Conservation (phyloP, 768 basidiomycete species). For the Terana coerulea region DNA sequence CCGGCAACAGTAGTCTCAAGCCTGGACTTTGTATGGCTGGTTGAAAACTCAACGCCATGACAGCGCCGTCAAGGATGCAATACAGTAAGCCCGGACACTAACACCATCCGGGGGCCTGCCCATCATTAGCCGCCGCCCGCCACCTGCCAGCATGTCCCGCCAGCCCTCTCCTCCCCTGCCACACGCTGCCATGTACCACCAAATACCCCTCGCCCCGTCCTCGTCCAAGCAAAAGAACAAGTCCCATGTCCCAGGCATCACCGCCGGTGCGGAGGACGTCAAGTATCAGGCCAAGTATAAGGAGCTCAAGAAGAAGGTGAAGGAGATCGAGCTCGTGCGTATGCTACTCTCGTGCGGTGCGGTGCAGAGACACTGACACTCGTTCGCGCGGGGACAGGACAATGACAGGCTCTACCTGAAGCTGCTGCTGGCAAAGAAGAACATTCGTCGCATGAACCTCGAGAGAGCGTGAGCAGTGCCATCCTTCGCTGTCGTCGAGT, state of each 20-base stretch:
- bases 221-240: constrained; percentile 14
- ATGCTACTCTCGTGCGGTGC: constrained; percentile 1
- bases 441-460: constrained; percentile 82
- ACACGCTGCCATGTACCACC: constrained; percentile 17
- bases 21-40: constrained; percentile 31
- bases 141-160: constrained; percentile 61
- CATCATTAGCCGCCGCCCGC: constrained; percentile 29
- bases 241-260: constrained; percentile 42
- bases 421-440: constrained; percentile 73
- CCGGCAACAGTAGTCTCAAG: no score
- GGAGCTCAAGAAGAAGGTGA: constrained; percentile 84
- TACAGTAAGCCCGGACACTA: constrained; percentile 15
- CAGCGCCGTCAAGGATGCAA: constrained; percentile 16
- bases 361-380: constrained; percentile 9
- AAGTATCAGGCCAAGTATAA: constrained; percentile 89
- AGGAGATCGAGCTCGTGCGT: constrained; percentile 79
- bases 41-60: constrained; percentile 34
- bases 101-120: constrained; percentile 27
- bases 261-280: constrained; percentile 78
- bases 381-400: constrained; percentile 56
- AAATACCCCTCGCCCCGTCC: constrained; percentile 9
- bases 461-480: constrained; percentile 73
- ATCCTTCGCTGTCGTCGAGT: neutral
- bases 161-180: constrained; percentile 38
- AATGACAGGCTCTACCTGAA: constrained; percentile 87